Evolutionary conservation across 345 rosid species (phyloP).

Genomic region (Eucalyptus erythrocorys): DNA sequence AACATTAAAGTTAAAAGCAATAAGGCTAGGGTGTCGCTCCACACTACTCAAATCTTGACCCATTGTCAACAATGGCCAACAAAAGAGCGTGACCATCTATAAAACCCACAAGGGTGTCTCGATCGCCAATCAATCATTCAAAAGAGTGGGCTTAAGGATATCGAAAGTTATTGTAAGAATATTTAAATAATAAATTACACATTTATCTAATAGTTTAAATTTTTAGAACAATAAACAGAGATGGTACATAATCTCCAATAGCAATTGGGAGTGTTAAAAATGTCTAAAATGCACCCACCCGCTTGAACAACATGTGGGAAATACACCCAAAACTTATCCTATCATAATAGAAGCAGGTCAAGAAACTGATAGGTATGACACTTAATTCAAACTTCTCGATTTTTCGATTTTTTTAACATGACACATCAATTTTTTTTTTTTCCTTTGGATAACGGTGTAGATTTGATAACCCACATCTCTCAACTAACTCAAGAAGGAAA

Average conservation of each 20-base stretch:
- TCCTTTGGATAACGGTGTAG: background rate
- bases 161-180: fast-evolving
- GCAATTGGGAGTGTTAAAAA: fast-evolving
- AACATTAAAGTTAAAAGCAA: background rate
- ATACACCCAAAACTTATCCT: background rate
- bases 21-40: fast-evolving
- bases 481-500: background rate
- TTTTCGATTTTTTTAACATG: too few relatives aligned
- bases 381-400: fast-evolving
- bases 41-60: background rate
- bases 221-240: fast-evolving
- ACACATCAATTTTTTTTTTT: background rate
- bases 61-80: fast-evolving
- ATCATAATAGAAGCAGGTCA: background rate
- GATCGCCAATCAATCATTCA: fast-evolving
- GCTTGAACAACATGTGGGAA: background rate
- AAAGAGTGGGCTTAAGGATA: background rate
- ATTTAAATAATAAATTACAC: too few relatives aligned
- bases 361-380: background rate
- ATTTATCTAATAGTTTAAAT: fast-evolving
- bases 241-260: fast-evolving
- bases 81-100: background rate
- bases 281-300: too few relatives aligned
- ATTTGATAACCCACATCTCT: background rate
- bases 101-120: fast-evolving